phyloP scores from a whole-genome alignment of 169 alveolate species.

The Perkinsus chesapeaki region DNA sequence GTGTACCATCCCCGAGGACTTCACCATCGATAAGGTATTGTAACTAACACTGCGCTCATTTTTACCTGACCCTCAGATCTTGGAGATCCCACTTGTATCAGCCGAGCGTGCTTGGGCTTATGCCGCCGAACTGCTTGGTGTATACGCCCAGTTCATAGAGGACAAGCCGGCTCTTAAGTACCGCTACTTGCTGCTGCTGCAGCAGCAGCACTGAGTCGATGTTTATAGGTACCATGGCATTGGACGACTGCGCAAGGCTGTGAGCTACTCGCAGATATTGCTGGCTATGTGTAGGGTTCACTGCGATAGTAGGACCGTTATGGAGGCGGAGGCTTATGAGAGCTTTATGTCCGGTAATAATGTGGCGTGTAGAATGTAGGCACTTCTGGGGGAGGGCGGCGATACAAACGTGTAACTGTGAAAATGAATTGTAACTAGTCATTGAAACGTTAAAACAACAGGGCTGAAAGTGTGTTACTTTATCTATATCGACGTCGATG shows the following conservation, averaged over 20 bases:
- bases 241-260: not conserved
- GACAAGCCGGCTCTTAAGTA: not conserved
- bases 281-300: not conserved
- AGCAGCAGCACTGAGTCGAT: not conserved
- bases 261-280: not conserved
- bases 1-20: not conserved
- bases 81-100: not conserved
- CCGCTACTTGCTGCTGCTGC: not conserved
- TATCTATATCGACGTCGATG: too few species aligned
- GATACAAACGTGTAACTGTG: too few species aligned
- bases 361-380: not conserved
- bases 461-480: too few species aligned
- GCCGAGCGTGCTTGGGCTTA: not conserved
- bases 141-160: not conserved
- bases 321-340: slow-evolving; percentile 1
- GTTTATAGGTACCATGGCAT: not conserved
- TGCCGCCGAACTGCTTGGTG: not conserved
- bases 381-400: too few species aligned
- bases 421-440: too few species aligned
- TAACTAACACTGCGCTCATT: not conserved
- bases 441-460: too few species aligned
- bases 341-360: not conserved
- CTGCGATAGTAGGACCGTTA: not conserved
- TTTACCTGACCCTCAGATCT: not conserved
- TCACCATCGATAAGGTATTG: not conserved